Conservation (phyloP, 768 basidiomycete genomes). For the Amylocystis lapponica region DNA sequence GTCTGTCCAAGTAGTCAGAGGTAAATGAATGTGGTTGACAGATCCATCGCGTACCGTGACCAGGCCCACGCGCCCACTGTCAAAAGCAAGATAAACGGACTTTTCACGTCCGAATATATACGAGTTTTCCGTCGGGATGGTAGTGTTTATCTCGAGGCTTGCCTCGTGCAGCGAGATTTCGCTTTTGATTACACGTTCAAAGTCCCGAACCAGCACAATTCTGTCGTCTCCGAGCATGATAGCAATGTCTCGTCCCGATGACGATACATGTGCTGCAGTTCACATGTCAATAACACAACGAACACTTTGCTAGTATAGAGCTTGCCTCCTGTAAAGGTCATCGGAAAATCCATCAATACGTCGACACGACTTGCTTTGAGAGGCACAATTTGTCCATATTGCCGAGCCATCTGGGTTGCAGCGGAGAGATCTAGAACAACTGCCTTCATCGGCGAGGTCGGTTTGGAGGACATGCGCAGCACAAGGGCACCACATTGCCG, state of each 20-base stretch:
- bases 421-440: too few relatives aligned
- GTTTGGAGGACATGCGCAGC: constrained; percentile 26
- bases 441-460: too few relatives aligned
- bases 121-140: constrained; percentile 3
- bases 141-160: constrained; percentile 14
- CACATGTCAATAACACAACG: neutral
- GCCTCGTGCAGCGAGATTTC: constrained; percentile 13
- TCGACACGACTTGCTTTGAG: too few relatives aligned
- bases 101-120: constrained; percentile 6
- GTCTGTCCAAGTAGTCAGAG: constrained; percentile 11
- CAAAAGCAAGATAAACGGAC: constrained; percentile 24
- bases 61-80: constrained; percentile 20
- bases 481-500: constrained; percentile 40
- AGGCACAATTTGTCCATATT: too few relatives aligned
- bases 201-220: constrained; percentile 29
- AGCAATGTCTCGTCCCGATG: constrained; percentile 30
- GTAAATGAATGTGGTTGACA: neutral
- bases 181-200: constrained; percentile 23
- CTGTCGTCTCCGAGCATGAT: constrained; percentile 17
- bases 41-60: constrained; percentile 17
- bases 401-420: too few relatives aligned
- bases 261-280: constrained; percentile 31
- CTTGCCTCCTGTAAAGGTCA: too few relatives aligned
- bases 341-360: too few relatives aligned
- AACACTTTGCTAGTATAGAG: too few relatives aligned